These are phyloP conservation scores for Cicer judaicum DNA, from an alignment of 306 rosid genomes.

Conservation along the genomic window DNA sequence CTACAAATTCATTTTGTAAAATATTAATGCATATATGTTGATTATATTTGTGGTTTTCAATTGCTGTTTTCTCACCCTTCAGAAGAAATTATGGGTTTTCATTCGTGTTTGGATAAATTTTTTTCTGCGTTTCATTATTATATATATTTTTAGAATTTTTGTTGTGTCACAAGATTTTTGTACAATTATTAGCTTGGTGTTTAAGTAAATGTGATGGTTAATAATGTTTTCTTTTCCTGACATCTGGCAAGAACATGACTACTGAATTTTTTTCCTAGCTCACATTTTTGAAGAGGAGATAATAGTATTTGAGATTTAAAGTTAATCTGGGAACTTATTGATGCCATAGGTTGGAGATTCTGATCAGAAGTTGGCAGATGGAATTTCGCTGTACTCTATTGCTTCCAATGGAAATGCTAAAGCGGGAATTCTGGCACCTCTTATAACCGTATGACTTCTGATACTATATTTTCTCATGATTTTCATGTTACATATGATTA, in stretches of 20 bases:
- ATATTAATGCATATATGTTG: background rate
- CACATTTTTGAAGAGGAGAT: background rate
- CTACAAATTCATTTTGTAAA: background rate
- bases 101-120: background rate
- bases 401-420: slow-evolving; percentile 64
- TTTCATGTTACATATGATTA: slow-evolving; percentile 31
- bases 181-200: slow-evolving; percentile 11
- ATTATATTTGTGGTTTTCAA: slow-evolving; percentile 4
- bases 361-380: slow-evolving; percentile 96
- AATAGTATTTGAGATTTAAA: background rate
- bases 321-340: slow-evolving; percentile 2
- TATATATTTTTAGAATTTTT: slow-evolving; percentile 5
- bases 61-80: background rate
- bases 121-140: background rate
- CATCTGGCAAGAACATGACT: background rate
- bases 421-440: slow-evolving; percentile 78
- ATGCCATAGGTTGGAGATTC: slow-evolving; percentile 92
- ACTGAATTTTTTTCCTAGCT: background rate
- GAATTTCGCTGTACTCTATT: slow-evolving; percentile 78
- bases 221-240: background rate
- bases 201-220: background rate
- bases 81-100: background rate
- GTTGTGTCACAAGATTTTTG: background rate
- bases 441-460: slow-evolving; percentile 65
- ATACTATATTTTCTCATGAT: slow-evolving; percentile 4